A percentile compares a stretch with the other conserved stretches of the same genome.
These are phyloP conservation scores for Kwoniella mangroviensis DNA, from an alignment of 768 basidiomycete species.

Conservation along the genomic window DNA sequence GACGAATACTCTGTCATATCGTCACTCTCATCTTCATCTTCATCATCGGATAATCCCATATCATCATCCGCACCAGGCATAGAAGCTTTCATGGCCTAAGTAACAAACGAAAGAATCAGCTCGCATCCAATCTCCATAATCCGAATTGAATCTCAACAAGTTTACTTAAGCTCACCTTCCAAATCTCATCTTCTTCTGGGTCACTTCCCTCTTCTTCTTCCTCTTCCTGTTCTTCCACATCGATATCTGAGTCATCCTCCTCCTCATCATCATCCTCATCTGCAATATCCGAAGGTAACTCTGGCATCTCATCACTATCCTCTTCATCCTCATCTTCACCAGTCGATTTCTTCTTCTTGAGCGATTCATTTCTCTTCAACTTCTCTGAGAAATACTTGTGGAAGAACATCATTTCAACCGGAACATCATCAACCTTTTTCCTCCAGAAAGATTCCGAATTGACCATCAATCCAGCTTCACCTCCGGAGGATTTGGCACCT, in stretches of 20 bases:
- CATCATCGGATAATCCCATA: conserved; percentile 47
- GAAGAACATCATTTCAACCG: conserved; percentile 93
- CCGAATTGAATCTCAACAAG: neutral
- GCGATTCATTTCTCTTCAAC: conserved; percentile 62
- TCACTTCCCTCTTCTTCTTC: conserved; percentile 49
- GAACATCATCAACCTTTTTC: conserved; percentile 71
- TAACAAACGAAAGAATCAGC: conserved; percentile 22
- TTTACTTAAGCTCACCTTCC: conserved; percentile 70
- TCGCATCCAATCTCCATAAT: neutral
- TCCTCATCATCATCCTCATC: conserved; percentile 58
- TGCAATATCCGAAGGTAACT: conserved; percentile 52
- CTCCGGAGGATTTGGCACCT: conserved; percentile 60
- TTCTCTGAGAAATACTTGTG: conserved; percentile 84
- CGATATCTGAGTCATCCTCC: conserved; percentile 52
- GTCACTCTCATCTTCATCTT: conserved; percentile 31
- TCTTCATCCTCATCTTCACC: conserved; percentile 42
- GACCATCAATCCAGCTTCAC: conserved; percentile 61
- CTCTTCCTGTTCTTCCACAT: conserved; percentile 50
- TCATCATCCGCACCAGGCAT: conserved; percentile 68
- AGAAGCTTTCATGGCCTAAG: conserved; percentile 83
- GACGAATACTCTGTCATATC: conserved; percentile 17
- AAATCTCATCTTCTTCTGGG: conserved; percentile 71
- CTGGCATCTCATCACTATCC: conserved; percentile 30
- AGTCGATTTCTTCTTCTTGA: conserved; percentile 39
- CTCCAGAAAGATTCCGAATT: conserved; percentile 79